These are phyloP conservation scores for Debaryomyces maramus DNA, from an alignment of 805 yeast species.

Conservation along the genomic window DNA sequence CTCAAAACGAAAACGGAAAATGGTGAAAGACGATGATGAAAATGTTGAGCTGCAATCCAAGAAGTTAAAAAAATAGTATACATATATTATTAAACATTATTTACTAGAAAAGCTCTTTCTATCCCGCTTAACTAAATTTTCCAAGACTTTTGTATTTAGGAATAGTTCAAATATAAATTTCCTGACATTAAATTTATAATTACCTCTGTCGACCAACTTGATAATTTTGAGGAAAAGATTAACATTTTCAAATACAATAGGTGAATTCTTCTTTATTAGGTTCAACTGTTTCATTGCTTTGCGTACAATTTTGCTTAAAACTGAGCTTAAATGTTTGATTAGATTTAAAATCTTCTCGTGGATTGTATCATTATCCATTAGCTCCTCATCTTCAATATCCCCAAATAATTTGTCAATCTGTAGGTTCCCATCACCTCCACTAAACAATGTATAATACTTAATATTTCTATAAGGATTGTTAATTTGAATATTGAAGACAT, in stretches of 20 bases:
- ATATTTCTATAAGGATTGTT: slow-evolving; percentile 27
- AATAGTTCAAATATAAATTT: slow-evolving; percentile 67
- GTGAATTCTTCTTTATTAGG: slow-evolving; percentile 49
- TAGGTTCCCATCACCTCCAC: slow-evolving; percentile 11
- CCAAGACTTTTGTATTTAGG: slow-evolving; percentile 50
- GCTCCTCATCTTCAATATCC: slow-evolving; percentile 9
- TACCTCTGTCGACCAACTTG: slow-evolving; percentile 53
- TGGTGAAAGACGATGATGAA: slow-evolving; percentile 5
- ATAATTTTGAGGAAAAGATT: slow-evolving; percentile 53
- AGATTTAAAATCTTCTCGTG: slow-evolving; percentile 28
- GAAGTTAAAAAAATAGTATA: background rate
- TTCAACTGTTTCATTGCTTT: slow-evolving; percentile 59
- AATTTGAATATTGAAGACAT: slow-evolving; percentile 18
- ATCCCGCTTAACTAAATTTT: slow-evolving; percentile 48
- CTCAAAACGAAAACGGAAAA: slow-evolving; percentile 9
- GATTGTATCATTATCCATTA: slow-evolving; percentile 13
- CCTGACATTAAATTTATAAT: slow-evolving; percentile 63
- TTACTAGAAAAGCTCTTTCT: slow-evolving; percentile 22
- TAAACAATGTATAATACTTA: slow-evolving; percentile 25
- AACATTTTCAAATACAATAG: slow-evolving; percentile 55
- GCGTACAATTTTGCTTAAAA: slow-evolving; percentile 44
- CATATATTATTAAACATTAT: slow-evolving; percentile 1
- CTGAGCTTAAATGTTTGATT: slow-evolving; percentile 53
- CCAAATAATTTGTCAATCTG: slow-evolving; percentile 8
- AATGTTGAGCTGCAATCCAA: slow-evolving; percentile 11